Base-by-base conservation (phyloP, 139 green algal genomes). In the Axilococcus clingmanii region DNA sequence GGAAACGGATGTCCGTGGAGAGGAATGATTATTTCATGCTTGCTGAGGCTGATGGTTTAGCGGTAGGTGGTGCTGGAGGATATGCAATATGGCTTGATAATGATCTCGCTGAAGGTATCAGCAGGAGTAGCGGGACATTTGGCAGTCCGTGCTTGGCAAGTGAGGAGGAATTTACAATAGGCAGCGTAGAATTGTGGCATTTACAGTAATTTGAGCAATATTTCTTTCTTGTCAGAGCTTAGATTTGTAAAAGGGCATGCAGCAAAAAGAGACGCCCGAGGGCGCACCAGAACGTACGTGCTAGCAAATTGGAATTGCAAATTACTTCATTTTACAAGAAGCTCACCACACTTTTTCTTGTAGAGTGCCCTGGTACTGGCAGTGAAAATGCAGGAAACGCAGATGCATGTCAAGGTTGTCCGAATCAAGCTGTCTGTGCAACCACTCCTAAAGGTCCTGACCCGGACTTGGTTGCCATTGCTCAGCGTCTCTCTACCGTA, bases 341-440 rank as follows among this genome's bases (percentile, higher is more conserved):
- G 24, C 8, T 7, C 5, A 5, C 14, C 23, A 27, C 17, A 42
- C 19, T n/a, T 56, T 42, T 16, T 20, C 3, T 12, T 65, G 57
- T 72, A 94, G 82, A 84, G 34, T 95, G 87, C 56, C 81, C 81
- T 4, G 87, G 87, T 25, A 87, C 86, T 2, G 51, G 58, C 4
- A 83, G 70, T 42, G 69, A 89, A 20, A 22, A 75, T 16, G 90
- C 90, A 7, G 90, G 90, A 34, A 87, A 85, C 46, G 65, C 82
- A 3, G 55, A 63, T 4, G 75, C 86, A 2, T 97, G 90, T 62
- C 69, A 47, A 11, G 90, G 90, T 16, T 97, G 90, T 55, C 90
- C 90, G 35, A 97, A 97, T 61, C 90, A 97, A 65, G 56, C 71
- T 16, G 66, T 72, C 7, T 97, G 90, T 52, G 83, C 88, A 0